Evolutionary conservation across 495 filamentous ascomycete genomes (phyloP), one percentile per base, ranked within the genome.

Genomic region (Podospora pseudoanserina): DNA sequence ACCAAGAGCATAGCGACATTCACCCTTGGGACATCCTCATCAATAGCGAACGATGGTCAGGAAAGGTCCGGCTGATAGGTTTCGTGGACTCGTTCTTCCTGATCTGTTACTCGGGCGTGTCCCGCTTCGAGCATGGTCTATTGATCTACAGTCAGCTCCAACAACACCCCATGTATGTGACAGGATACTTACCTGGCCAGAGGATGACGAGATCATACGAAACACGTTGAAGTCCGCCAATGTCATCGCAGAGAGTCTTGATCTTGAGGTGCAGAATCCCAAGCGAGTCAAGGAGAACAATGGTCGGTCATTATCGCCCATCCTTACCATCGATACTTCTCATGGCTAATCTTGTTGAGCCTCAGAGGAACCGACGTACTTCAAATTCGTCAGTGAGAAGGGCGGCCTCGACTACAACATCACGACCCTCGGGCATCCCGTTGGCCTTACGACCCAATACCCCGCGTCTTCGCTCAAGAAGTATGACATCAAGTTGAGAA

Each of bases 41-140:
- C 68, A 75, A 82, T 65, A 73, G 70, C n/a, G 71, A 81, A 49
- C 69, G 74, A 60, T 80, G 76, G 79, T 66, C 74, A 16, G 79
- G 79, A 28, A 80, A 77, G 59, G 60, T 80, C 20, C 79, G 79
- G 19, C 71, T 80, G n/a, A 67, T 82, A 18, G 79, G 78, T 16
- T 80, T 79, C 60, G 77, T 82, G 58, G 79, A 80, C 60, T 70
- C 77, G 9, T 79, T 82, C 68, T 80, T 78, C 64, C 70, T 82
- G 32, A 79, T 82, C 56, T 78, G 77, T 64, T 82, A 82, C 67
- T 78, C 78, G 26, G 77, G 73, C 1, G 71, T 74, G 27, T 73
- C 77, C 28, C 74, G 79, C 6, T 80, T 82, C 64, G 75, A 80
- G 59, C 72, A 78, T 39, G 79, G 79, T 18, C 73, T 80, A 44